Percentiles rank a stretch among this genome's conserved stretches.
Evolutionary conservation across 2,329 filamentous ascomycete genomes (phyloP).

Genomic region (Venturia nashicola): DNA sequence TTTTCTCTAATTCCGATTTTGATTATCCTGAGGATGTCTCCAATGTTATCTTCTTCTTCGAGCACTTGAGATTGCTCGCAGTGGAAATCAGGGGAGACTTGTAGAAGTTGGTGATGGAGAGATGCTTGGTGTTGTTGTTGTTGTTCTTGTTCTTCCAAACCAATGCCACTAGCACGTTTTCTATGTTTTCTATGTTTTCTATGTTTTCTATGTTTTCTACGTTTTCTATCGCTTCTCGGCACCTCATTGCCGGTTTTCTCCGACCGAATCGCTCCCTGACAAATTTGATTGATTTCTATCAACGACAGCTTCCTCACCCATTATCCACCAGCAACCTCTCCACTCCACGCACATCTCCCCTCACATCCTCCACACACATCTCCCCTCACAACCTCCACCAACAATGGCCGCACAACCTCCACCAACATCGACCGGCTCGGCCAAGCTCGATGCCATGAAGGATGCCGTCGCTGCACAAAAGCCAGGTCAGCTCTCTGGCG

Average conservation of each 20-base stretch:
- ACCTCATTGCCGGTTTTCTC: no score
- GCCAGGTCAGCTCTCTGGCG: conserved; percentile 45
- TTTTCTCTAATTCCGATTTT: no score
- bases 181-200: no score
- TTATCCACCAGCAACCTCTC: background rate
- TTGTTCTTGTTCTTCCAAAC: no score
- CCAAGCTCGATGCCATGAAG: conserved; percentile 41
- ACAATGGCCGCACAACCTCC: conserved; percentile 32
- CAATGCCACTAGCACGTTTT: background rate
- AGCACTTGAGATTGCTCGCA: background rate
- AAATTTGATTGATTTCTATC: background rate
- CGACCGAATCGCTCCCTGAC: background rate
- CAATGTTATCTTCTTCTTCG: no score
- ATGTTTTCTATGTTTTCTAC: no score
- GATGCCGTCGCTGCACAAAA: conserved; percentile 31
- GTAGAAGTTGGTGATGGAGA: background rate
- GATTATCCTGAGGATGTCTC: no score
- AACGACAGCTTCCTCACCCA: background rate
- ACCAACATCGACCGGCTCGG: conserved; percentile 36
- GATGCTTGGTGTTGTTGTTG: background rate
- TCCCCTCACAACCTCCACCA: conserved; percentile 10
- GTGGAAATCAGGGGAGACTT: background rate
- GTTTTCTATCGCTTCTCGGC: background rate
- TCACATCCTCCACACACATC: background rate
- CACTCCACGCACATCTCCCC: background rate